These are phyloP conservation scores for Colletotrichum tanaceti DNA, from an alignment of 2,329 filamentous ascomycete genomes.

Conservation along the genomic window DNA sequence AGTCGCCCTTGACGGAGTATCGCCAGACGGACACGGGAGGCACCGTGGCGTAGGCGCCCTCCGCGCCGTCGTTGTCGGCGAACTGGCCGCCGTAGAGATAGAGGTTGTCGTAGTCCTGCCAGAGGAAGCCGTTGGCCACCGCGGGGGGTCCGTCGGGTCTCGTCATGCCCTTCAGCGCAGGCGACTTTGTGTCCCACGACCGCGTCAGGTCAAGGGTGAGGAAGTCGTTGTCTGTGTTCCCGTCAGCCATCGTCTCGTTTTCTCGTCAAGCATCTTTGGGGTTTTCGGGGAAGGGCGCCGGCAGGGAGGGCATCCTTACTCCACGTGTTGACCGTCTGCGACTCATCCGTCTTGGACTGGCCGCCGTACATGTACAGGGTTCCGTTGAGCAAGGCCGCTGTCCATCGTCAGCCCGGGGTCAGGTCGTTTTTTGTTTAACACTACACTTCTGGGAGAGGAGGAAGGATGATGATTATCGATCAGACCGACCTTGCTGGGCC, in stretches of 20 bases:
- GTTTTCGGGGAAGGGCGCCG: not conserved
- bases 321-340: conserved; percentile 75
- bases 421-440: no score
- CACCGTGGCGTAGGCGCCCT: conserved; percentile 63
- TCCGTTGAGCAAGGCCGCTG: conserved; percentile 76
- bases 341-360: conserved; percentile 66
- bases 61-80: conserved; percentile 61
- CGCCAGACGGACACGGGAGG: conserved; percentile 74
- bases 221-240: conserved; percentile 73
- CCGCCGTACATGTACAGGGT: conserved; percentile 83
- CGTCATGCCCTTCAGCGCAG: conserved; percentile 70
- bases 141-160: conserved; percentile 76
- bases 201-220: conserved; percentile 77
- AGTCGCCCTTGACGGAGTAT: conserved; percentile 69
- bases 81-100: conserved; percentile 82
- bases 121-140: conserved; percentile 79
- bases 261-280: no score
- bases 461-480: no score
- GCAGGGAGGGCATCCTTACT: conserved; percentile 59
- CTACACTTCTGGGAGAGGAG: no score
- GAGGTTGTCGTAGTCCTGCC: conserved; percentile 76
- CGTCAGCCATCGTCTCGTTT: not conserved
- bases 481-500: conserved; percentile 68
- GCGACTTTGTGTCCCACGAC: conserved; percentile 75
- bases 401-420: conserved; percentile 6